Evolutionary conservation across 1,284 basidiomycete species (phyloP).

Genomic region (Puccinia polysora): DNA sequence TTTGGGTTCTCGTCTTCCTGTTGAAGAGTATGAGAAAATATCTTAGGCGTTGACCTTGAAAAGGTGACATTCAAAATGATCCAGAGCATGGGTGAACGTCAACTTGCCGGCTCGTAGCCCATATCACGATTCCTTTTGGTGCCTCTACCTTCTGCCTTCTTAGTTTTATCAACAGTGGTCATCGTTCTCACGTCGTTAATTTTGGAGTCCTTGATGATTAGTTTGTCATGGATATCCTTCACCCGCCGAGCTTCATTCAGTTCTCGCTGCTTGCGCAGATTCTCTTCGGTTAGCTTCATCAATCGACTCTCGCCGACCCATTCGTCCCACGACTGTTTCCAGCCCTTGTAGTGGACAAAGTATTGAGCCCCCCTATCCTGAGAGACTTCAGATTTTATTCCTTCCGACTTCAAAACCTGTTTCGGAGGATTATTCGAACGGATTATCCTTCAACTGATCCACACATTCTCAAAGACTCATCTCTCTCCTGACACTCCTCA

Average conservation of each 20-base stretch:
- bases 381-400: slow-evolving; percentile 67
- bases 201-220: slow-evolving; percentile 52
- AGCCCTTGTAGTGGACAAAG: slow-evolving; percentile 97
- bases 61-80: slow-evolving; percentile 29
- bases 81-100: slow-evolving; percentile 48
- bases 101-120: slow-evolving; percentile 54
- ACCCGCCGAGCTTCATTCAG: slow-evolving; percentile 59
- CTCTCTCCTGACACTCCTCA: slow-evolving; percentile 48
- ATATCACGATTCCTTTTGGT: slow-evolving; percentile 52
- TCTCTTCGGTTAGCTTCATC: slow-evolving; percentile 79
- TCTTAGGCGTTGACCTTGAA: background rate
- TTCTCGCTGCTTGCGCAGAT: slow-evolving; percentile 68
- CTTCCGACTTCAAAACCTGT: slow-evolving; percentile 71
- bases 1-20: slow-evolving; percentile 60
- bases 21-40: background rate
- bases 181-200: slow-evolving; percentile 47
- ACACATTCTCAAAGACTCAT: background rate
- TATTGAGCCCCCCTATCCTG: slow-evolving; percentile 74
- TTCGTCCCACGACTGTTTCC: slow-evolving; percentile 99
- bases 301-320: slow-evolving; percentile 83
- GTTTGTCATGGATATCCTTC: slow-evolving; percentile 54
- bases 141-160: slow-evolving; percentile 50
- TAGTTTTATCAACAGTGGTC: slow-evolving; percentile 54
- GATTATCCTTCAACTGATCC: background rate
- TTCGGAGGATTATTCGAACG: no score